Evolutionary conservation across 768 basidiomycete species (phyloP), one percentile per base, ranked within the genome.

Genomic region (Tulasnella sp.): DNA sequence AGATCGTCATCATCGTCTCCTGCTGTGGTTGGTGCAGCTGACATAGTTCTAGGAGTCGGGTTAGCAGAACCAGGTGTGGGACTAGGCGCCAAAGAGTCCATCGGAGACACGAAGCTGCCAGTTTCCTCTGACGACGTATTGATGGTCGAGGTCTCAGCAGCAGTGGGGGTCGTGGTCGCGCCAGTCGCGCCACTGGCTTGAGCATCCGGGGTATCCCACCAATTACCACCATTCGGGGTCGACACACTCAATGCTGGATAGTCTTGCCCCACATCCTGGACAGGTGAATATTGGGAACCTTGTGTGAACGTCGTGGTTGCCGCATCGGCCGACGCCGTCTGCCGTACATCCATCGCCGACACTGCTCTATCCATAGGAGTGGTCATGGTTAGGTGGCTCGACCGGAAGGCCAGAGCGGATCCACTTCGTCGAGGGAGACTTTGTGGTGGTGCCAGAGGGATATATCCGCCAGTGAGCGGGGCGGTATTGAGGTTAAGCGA

Each of bases 1-100:
- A 99, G 78, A 67, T 96, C 92, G 45, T 95, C 92, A 0, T 84
- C 85, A 1, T 86, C 86, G 7, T 82, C 81, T 7, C 75, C 70
- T 53, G 65, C 58, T 24, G 65, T 48, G 26, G 62, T 61, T 60
- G 64, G 62, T 61, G 26, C 54, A 19, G 50, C 62, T 27, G 58
- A 61, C 50, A 48, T 24, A n/a, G 43, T 45, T 45, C 45, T 53
- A 17, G 61, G 48, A 3, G 61, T 50, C 3, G 58, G 26, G 5
- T 24, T 13, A 23, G 24, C 21, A 66, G 66, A 10, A 51, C 70
- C 15, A 66, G 71, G 17, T 30, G 72, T 68, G 43, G 76, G 69
- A 3, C 78, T 71, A 32, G 79, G 76, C 9, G 77, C 68, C 34
- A 77, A 70, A 26, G 72, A 75, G 65, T 88, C 86, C 89, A 93